phyloP scores from a whole-genome alignment of 768 basidiomycete genomes.

The Coprinopsis sp. region DNA sequence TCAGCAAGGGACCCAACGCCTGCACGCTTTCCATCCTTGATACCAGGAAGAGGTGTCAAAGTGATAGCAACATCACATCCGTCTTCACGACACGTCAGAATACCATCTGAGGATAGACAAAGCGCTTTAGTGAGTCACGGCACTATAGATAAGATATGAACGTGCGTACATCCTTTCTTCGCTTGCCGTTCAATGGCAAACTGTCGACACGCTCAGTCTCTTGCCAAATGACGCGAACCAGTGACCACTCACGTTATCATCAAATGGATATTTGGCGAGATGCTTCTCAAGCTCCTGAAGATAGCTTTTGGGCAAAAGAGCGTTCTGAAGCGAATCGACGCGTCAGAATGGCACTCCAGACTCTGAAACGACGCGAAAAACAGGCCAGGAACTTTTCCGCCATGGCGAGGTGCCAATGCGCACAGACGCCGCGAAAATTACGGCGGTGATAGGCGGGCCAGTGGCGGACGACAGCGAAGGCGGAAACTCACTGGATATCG shows the following conservation, averaged over 20 bases:
- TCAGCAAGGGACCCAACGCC: conserved; percentile 45
- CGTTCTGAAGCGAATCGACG: conserved; percentile 2
- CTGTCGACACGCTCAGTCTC: conserved; percentile 18
- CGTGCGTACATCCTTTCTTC: conserved; percentile 33
- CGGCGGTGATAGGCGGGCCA: no score
- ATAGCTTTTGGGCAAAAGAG: conserved; percentile 29
- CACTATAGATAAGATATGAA: conserved; percentile 5
- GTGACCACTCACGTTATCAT: conserved; percentile 26
- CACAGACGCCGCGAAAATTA: no score
- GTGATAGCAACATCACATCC: conserved; percentile 35
- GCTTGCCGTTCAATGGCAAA: conserved; percentile 35
- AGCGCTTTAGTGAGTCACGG: conserved; percentile 2
- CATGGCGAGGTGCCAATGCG: no score
- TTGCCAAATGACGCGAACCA: conserved; percentile 5
- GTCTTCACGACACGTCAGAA: conserved; percentile 42
- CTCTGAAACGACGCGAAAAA: no score
- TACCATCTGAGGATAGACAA: conserved; percentile 30
- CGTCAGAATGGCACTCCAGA: no score
- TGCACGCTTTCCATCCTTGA: conserved; percentile 30
- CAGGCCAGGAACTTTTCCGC: no score
- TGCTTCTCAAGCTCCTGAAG: conserved; percentile 32
- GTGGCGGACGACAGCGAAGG: no score
- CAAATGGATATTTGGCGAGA: conserved; percentile 25
- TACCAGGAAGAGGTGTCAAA: conserved; percentile 25
- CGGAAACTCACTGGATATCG: no score